A percentile compares a stretch with the other conserved stretches of the same genome.
phyloP scores from a whole-genome alignment of 1,284 basidiomycete species.

The Cutaneotrichosporon spelunceum region DNA sequence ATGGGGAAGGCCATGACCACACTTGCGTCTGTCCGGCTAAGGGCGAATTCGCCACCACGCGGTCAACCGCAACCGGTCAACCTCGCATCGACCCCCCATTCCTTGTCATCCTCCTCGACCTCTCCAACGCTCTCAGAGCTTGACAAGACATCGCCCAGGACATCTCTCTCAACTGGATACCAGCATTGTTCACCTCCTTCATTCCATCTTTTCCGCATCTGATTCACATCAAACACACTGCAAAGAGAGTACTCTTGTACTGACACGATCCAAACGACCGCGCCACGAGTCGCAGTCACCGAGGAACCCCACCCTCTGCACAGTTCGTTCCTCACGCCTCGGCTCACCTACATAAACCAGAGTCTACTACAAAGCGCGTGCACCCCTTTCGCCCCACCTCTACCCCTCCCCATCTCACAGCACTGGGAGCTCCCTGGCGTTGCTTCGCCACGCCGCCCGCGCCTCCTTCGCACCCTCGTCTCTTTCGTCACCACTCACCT shows the following conservation, averaged over 20 bases:
- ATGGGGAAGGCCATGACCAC: neutral
- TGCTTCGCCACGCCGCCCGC: neutral
- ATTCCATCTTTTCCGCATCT: neutral
- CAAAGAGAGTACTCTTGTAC: neutral
- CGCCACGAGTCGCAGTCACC: neutral
- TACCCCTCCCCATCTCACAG: neutral
- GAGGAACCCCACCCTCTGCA: neutral
- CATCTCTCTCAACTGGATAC: neutral
- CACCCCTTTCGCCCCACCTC: too few relatives aligned
- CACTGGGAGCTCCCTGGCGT: neutral
- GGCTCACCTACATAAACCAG: neutral
- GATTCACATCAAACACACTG: neutral
- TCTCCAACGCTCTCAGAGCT: neutral
- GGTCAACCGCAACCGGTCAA: neutral
- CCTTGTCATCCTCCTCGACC: neutral
- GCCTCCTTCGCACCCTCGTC: neutral
- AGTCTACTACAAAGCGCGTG: neutral
- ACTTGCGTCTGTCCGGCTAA: too few relatives aligned
- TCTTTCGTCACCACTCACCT: neutral
- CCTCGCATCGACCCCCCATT: neutral
- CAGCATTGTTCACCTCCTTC: neutral
- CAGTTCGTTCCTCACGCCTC: neutral
- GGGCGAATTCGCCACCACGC: neutral
- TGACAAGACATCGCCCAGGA: neutral
- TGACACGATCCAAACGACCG: neutral